Base-by-base conservation (phyloP, 2,329 filamentous ascomycete species). In the Ceratocystiopsis minuta region DNA sequence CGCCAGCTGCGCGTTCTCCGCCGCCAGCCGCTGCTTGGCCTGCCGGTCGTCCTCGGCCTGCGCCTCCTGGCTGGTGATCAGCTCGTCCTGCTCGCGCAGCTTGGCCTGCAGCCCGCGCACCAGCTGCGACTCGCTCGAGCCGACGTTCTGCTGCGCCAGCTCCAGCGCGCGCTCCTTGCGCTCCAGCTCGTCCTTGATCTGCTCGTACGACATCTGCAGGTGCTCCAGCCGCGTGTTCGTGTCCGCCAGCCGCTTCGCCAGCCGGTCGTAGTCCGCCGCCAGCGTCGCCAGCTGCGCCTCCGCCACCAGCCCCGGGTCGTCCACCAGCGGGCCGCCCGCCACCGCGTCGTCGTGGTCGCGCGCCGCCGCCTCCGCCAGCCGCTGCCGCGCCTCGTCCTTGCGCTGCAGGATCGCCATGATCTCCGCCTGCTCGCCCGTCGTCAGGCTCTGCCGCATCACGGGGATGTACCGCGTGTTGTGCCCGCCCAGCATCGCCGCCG, bases 31-130 rank as follows among this genome's bases (percentile, higher is more conserved):
- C 36, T 62, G 60, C 49, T 61, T 70, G 55, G 60, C 55, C 15
- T 60, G 54, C 16, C 60, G 59, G 46, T 67, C 57, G 31, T 68
- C 63, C 43, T 80, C 71, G 12, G 78, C 59, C 50, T 81, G 71
- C 16, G 69, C 67, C 55, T 87, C 81, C 50, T 84, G 72, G 18
- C 66, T 70, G 34, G 75, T 74, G 52, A 87, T 86, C 39, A 84
- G 64, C 44, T 78, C 68, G 55, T 83, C 77, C 51, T 80, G 75
- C 50, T 84, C 74, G 35, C 70, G 69, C 18, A 78, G 61, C 49
- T 70, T 68, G 36, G 62, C 60, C 49, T 77, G 64, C 50, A 80
- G 60, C 45, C 66, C 58, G 57, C 63, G 62, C 47, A 74, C 66
- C 39, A 67, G 60, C 42, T 67, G 63, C 17, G 61, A 67, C 54